Evolutionary conservation across 495 filamentous ascomycete genomes (phyloP).

Genomic region (Aspergillus sclerotioniger): DNA sequence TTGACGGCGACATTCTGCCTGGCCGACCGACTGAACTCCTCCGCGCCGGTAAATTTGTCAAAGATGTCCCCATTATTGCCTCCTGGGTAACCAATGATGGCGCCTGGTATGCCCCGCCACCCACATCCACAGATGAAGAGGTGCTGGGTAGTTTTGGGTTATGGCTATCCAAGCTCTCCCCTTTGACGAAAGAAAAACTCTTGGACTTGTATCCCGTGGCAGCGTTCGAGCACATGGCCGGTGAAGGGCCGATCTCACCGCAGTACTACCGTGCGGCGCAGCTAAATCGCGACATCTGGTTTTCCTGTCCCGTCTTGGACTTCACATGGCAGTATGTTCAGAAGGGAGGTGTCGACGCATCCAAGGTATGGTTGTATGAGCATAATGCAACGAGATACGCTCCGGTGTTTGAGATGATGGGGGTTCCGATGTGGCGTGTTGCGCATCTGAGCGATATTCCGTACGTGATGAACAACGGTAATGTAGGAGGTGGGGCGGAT

Average conservation of each 20-base stretch:
- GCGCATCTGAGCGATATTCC: constrained; percentile 47
- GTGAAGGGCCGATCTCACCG: constrained; percentile 21
- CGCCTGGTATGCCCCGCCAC: constrained; percentile 28
- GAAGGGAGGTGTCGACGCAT: constrained; percentile 15
- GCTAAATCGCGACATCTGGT: constrained; percentile 45
- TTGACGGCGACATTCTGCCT: constrained; percentile 41
- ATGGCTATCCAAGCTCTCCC: constrained; percentile 22
- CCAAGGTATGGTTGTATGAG: constrained; percentile 36
- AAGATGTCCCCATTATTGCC: constrained; percentile 32
- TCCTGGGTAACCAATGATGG: constrained; percentile 34
- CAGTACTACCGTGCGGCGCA: constrained; percentile 45
- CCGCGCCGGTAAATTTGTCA: constrained; percentile 31
- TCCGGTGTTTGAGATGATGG: constrained; percentile 27
- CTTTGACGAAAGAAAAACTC: constrained; percentile 23
- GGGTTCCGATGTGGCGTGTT: constrained; percentile 34
- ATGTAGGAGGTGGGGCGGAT: constrained; percentile 19
- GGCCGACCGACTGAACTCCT: constrained; percentile 36
- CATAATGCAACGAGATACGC: constrained; percentile 44
- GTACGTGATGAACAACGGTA: constrained; percentile 38
- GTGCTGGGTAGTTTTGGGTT: constrained; percentile 27
- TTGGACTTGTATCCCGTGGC: constrained; percentile 35
- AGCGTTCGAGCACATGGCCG: constrained; percentile 33
- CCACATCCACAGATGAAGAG: constrained; percentile 23
- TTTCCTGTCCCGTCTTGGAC: constrained; percentile 44
- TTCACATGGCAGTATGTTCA: constrained; percentile 37